These are phyloP conservation scores for Fusarium solani-melongenae DNA, from an alignment of 2,329 filamentous ascomycete species.

Conservation along the genomic window DNA sequence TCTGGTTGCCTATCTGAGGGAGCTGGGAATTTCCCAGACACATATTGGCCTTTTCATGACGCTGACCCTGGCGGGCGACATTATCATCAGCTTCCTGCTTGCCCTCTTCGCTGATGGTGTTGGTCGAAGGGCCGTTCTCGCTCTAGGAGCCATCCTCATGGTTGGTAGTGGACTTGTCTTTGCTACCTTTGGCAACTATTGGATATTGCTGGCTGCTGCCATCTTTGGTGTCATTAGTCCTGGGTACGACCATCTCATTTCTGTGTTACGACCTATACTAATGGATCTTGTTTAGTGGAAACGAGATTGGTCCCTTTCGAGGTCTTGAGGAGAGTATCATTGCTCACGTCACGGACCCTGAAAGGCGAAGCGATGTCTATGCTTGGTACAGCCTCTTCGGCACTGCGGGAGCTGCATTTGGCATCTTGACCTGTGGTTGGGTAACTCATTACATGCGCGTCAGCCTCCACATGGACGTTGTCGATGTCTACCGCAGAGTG, in stretches of 20 bases:
- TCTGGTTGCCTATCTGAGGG: slow-evolving; percentile 65
- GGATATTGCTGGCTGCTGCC: slow-evolving; percentile 66
- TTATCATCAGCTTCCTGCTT: slow-evolving; percentile 67
- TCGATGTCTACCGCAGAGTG: slow-evolving; percentile 63
- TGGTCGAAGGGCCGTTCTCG: slow-evolving; percentile 65
- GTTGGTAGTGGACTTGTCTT: slow-evolving; percentile 66
- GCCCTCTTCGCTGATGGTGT: slow-evolving; percentile 68
- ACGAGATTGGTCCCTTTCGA: slow-evolving; percentile 72
- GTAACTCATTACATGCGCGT: slow-evolving; percentile 61
- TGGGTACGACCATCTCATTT: slow-evolving; percentile 44
- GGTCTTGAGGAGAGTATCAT: slow-evolving; percentile 71
- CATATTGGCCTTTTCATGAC: slow-evolving; percentile 74
- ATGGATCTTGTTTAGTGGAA: slow-evolving; percentile 57
- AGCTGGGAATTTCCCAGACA: slow-evolving; percentile 61
- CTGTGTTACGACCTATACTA: not conserved
- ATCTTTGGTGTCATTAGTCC: slow-evolving; percentile 72
- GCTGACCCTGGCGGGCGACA: slow-evolving; percentile 69
- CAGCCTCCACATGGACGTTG: slow-evolving; percentile 54
- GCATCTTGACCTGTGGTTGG: slow-evolving; percentile 70
- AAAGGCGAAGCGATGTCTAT: slow-evolving; percentile 65
- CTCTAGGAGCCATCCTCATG: slow-evolving; percentile 67
- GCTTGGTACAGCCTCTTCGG: slow-evolving; percentile 72
- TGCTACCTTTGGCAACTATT: slow-evolving; percentile 63
- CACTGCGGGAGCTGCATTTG: slow-evolving; percentile 69
- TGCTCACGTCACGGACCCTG: slow-evolving; percentile 63